These are phyloP conservation scores for Euclidium syriacum DNA, from an alignment of 345 rosid genomes.

Conservation along the genomic window DNA sequence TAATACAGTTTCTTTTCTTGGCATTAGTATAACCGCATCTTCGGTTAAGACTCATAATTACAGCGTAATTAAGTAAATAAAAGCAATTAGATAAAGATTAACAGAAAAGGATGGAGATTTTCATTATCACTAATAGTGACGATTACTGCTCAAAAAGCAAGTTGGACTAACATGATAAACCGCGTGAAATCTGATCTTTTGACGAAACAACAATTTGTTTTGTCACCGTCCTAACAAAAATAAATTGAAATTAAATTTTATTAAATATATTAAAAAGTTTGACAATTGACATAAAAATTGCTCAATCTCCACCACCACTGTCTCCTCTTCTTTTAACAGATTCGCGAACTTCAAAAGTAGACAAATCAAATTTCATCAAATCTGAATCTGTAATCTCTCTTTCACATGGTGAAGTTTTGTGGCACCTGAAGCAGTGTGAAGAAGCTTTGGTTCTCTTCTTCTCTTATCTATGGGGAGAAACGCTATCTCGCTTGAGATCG, in stretches of 20 bases:
- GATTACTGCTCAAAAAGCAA: constrained; percentile 23
- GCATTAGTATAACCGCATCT: not conserved
- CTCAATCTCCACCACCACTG: constrained; percentile 22
- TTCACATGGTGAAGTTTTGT: constrained; percentile 28
- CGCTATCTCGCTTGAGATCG: constrained; percentile 39
- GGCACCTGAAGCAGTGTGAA: constrained; percentile 18
- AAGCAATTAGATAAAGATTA: not conserved
- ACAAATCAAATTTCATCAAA: constrained; percentile 5
- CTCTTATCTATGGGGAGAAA: constrained; percentile 43
- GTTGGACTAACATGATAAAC: constrained; percentile 12
- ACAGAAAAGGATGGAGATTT: not conserved
- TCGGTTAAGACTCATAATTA: not conserved
- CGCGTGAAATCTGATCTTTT: constrained; percentile 27
- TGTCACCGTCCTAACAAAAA: constrained; percentile 20
- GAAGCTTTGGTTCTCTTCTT: not conserved
- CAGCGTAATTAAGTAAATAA: not conserved
- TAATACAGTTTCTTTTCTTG: not conserved
- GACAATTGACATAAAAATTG: constrained; percentile 10
- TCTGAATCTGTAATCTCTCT: constrained; percentile 23
- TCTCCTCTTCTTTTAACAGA: constrained; percentile 23
- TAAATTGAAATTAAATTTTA: not conserved
- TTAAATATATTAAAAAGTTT: not conserved
- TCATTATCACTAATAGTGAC: constrained; percentile 21
- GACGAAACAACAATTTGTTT: constrained; percentile 1
- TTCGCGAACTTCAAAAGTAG: constrained; percentile 13